Percentiles rank a stretch among this genome's conserved stretches.
Evolutionary conservation across 495 filamentous ascomycete genomes (phyloP).

Genomic region (Trichoderma asperelloides): DNA sequence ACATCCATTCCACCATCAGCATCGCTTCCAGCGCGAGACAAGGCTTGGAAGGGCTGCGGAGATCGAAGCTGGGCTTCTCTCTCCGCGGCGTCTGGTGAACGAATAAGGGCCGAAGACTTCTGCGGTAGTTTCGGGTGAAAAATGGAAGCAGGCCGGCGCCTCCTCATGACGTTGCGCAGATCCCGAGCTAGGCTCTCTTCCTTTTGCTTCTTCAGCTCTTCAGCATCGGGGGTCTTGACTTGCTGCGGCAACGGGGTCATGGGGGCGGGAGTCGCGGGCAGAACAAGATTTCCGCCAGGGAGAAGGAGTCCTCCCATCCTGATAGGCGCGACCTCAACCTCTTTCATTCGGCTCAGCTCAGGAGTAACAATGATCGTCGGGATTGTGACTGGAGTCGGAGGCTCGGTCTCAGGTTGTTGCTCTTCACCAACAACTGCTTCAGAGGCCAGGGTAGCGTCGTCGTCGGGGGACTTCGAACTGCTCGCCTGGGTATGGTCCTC

Average conservation of each 20-base stretch:
- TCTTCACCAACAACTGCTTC: neutral
- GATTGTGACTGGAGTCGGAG: neutral
- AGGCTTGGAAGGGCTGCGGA: neutral
- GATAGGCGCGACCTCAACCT: conserved; percentile 5
- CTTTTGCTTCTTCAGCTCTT: neutral
- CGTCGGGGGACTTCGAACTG: neutral
- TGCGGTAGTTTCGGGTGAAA: neutral
- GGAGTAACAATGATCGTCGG: neutral
- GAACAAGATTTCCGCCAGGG: neutral
- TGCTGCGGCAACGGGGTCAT: conserved; percentile 5
- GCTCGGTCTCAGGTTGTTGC: neutral
- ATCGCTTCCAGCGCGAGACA: neutral
- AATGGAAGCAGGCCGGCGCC: neutral
- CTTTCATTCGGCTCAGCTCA: neutral
- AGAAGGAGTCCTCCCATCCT: neutral
- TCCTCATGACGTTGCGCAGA: conserved; percentile 6
- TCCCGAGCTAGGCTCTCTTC: neutral
- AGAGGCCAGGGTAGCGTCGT: neutral
- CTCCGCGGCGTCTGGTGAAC: neutral
- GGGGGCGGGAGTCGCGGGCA: conserved; percentile 6
- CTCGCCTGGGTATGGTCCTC: neutral
- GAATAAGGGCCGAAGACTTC: conserved; percentile 4
- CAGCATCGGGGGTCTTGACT: neutral
- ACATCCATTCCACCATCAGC: neutral
- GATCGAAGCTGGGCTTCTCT: neutral